Percentiles rank a stretch among this genome's conserved stretches.
phyloP scores from a whole-genome alignment of 257 asterid species.

The Nicotiana sylvestris region DNA sequence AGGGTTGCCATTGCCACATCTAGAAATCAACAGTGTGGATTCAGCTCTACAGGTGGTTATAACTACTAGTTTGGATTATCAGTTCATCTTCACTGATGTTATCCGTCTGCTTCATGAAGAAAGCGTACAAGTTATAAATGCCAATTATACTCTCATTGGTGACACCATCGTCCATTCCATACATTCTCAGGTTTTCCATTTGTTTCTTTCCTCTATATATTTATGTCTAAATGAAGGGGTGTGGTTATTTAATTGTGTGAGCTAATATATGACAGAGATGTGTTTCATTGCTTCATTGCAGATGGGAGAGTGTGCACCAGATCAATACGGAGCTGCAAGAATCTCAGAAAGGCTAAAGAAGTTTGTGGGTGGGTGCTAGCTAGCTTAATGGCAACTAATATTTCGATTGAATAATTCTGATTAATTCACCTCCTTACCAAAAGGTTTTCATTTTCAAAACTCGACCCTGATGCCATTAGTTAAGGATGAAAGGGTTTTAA shows the following conservation, averaged over 20 bases:
- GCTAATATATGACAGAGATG: too few species aligned
- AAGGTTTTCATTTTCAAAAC: too few species aligned
- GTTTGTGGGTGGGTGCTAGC: background rate
- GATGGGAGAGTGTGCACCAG: background rate
- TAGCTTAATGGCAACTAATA: too few species aligned
- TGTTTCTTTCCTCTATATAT: background rate
- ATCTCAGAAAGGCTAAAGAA: background rate
- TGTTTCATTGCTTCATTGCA: background rate
- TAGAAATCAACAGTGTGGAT: constrained; percentile 47
- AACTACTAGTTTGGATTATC: constrained; percentile 37
- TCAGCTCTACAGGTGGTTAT: constrained; percentile 42
- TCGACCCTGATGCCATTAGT: too few species aligned
- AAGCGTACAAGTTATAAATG: constrained; percentile 49
- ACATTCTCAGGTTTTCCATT: constrained; percentile 45
- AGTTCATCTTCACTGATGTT: constrained; percentile 40
- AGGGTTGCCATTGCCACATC: constrained; percentile 27
- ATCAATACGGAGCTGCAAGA: background rate
- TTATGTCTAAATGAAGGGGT: too few species aligned
- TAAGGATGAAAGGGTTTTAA: too few species aligned
- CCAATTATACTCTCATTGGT: constrained; percentile 29
- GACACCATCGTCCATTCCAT: constrained; percentile 47
- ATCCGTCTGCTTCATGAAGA: constrained; percentile 54
- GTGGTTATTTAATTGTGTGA: too few species aligned
- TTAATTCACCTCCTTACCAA: too few species aligned
- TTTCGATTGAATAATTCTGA: too few species aligned